Evolutionary conservation across 1,284 basidiomycete species (phyloP), one percentile per base, ranked within the genome.

Genomic region (Ustilago tritici): DNA sequence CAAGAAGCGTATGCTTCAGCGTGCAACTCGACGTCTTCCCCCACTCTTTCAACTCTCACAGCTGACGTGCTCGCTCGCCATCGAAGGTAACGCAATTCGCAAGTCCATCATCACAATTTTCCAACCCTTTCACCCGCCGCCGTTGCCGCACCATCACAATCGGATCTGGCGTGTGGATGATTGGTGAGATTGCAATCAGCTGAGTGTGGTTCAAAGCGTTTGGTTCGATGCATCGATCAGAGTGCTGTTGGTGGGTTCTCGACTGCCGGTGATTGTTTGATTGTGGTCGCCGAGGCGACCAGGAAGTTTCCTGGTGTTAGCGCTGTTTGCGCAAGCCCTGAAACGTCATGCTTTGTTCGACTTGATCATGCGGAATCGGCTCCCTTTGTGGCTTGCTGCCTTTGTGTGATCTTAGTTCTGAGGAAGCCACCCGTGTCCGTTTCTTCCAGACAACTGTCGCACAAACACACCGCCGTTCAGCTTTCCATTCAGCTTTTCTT

Each of bases 1-100:
- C 43, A 19, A 19, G 40, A 41, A 19, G 17, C n/a, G 15, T 46
- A n/a, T 7, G 23, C 23, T 28, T 43, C 14, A 46, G 49, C 49
- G 49, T 31, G 49, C 49, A 50, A 31, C 28, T 50, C 31, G 49
- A 50, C 49, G 15, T 50, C 1, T 12, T 31, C 12, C 7, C 8
- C 36, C 17, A 8, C 43, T 10, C 52, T 54, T 36, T 54, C 52
- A 54, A 54, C 52, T 28, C 40, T 32, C 49, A 10, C n/a, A 32
- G 28, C 56, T 72, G 70, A 72, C 70, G 70, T 72, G 70, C 65
- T 72, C 56, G 70, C 70, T 72, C 70, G 70, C 70, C 70, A 72
- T 72, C 28, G 47, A 46, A 46, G 19, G 43, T 38, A 28, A 52
- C 36, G 17, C 43, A 62, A 57, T 55, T 63, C 61, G 54, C 59